Evolutionary conservation across 495 filamentous ascomycete genomes (phyloP).

Genomic region (Delitschia confertaspora): DNA sequence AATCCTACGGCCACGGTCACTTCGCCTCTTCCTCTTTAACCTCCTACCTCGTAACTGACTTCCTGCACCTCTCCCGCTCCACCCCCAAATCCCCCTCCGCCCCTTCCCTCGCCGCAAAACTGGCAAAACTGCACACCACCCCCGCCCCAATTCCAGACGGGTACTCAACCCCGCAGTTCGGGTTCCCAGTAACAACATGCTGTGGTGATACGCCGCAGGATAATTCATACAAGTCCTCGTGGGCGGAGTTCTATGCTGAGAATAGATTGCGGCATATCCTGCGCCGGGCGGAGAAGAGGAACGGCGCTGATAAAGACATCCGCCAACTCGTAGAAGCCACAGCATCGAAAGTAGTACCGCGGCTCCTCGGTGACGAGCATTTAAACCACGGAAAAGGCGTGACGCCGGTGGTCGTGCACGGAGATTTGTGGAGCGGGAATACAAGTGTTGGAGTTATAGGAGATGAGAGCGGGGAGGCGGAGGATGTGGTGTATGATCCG

Average conservation of each 20-base stretch:
- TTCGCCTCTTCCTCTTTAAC: constrained; percentile 43
- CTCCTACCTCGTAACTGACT: constrained; percentile 74
- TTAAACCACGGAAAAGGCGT: constrained; percentile 51
- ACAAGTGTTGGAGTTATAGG: constrained; percentile 57
- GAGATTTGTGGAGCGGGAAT: constrained; percentile 89
- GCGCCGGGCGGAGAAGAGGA: constrained; percentile 44
- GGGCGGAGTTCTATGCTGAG: constrained; percentile 77
- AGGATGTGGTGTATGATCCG: constrained; percentile 82
- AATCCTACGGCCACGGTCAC: constrained; percentile 59
- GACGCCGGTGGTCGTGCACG: constrained; percentile 72
- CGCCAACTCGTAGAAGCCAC: constrained; percentile 54
- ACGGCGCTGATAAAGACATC: constrained; percentile 57
- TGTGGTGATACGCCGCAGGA: constrained; percentile 78
- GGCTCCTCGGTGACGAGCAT: constrained; percentile 58
- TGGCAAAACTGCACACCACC: constrained; percentile 72
- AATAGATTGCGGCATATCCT: constrained; percentile 61
- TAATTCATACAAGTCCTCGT: constrained; percentile 57
- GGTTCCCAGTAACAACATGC: constrained; percentile 75
- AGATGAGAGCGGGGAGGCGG: constrained; percentile 44
- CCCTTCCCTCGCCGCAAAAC: constrained; percentile 56
- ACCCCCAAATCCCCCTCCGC: constrained; percentile 10
- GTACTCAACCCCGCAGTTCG: constrained; percentile 54
- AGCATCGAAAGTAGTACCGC: constrained; percentile 54
- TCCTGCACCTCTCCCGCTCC: constrained; percentile 52
- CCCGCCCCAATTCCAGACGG: constrained; percentile 57